phyloP scores from a whole-genome alignment of 78 protist genomes.

The Polysphondylium violaceum region DNA sequence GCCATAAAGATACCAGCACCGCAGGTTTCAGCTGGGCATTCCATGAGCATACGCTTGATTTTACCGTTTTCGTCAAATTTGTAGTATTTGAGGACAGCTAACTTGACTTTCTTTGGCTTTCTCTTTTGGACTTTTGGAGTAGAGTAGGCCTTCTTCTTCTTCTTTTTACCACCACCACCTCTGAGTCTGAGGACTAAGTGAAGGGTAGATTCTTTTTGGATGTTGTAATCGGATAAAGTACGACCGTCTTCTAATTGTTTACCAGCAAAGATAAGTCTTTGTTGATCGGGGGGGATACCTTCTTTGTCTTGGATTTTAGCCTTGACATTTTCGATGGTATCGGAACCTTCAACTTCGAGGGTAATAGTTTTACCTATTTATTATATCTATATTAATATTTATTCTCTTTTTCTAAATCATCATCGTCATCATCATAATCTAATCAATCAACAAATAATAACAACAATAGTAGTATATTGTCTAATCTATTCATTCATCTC shows the following conservation, averaged over 20 bases:
- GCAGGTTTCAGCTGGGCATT: constrained; percentile 94
- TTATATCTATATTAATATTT: constrained; percentile 93
- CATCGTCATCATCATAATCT: constrained; percentile 88
- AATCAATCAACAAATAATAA: not conserved
- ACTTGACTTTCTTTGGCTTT: constrained; percentile 96
- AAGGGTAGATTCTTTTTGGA: constrained; percentile 98
- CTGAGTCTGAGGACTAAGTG: constrained; percentile 96
- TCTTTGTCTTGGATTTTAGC: constrained; percentile 98
- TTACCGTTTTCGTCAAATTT: constrained; percentile 96
- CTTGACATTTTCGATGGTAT: constrained; percentile 98
- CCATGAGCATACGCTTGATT: constrained; percentile 90
- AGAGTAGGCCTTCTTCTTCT: constrained; percentile 98
- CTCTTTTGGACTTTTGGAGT: constrained; percentile 97
- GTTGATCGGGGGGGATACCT: constrained; percentile 99
- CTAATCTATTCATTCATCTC: too few relatives aligned
- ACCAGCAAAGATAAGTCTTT: constrained; percentile 99
- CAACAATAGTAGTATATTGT: too few relatives aligned
- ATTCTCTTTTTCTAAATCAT: constrained; percentile 82
- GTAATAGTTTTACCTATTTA: constrained; percentile 98
- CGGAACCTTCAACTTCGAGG: constrained; percentile 95
- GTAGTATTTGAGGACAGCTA: constrained; percentile 98
- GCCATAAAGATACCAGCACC: constrained; percentile 99
- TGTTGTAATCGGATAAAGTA: constrained; percentile 98
- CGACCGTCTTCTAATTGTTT: constrained; percentile 99
- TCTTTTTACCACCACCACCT: constrained; percentile 99